Evolutionary conservation across 83 land plant genomes (phyloP).

Genomic region (Thuja plicata): DNA sequence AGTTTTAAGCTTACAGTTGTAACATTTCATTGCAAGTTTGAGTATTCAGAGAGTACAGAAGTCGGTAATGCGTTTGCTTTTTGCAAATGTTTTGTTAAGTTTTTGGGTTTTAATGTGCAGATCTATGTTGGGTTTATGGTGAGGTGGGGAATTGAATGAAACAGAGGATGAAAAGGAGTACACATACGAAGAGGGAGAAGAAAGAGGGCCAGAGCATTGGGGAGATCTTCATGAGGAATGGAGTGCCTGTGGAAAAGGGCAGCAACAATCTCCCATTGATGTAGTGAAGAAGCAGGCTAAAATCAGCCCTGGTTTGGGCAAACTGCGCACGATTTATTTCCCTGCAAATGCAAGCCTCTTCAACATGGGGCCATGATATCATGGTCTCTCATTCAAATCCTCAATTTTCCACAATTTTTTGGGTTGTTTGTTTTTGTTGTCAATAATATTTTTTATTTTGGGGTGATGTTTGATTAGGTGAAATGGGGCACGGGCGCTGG

Average conservation of each 20-base stretch:
- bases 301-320: constrained; percentile 6
- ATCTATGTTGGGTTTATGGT: background rate
- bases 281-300: constrained; percentile 23
- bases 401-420: background rate
- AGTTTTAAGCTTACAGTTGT: too few relatives aligned
- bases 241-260: constrained; percentile 38
- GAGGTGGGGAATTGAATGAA: background rate
- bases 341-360: constrained; percentile 28
- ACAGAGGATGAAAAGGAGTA: constrained; percentile 59
- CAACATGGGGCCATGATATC: constrained; percentile 48
- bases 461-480: background rate
- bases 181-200: constrained; percentile 22
- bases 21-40: too few relatives aligned
- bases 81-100: too few relatives aligned
- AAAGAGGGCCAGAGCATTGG: constrained; percentile 46
- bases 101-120: background rate
- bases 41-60: background rate
- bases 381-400: background rate
- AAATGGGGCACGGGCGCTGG: constrained; percentile 21
- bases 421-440: background rate
- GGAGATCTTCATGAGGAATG: constrained; percentile 45
- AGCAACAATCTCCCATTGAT: constrained; percentile 57
- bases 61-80: background rate
- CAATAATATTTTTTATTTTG: background rate
- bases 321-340: constrained; percentile 24